Base-by-base conservation (phyloP, 2,329 filamentous ascomycete species). In the Sporothrix curviconia region DNA sequence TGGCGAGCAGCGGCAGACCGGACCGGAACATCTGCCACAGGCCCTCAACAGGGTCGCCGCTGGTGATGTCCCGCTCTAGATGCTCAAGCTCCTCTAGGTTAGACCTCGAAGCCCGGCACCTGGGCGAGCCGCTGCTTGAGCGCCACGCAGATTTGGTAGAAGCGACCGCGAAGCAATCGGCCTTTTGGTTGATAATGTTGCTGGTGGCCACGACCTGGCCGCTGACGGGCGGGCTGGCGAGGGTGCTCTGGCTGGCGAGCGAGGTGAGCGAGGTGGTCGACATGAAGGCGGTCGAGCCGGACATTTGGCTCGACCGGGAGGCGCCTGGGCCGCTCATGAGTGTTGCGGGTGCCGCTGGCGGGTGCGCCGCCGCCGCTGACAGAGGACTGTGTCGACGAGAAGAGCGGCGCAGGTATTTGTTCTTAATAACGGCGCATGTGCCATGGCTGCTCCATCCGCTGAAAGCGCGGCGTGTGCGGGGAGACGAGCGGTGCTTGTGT, bases 161-260 rank as follows among this genome's bases (percentile, higher is more conserved):
- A n/a, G 83, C 11, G 92, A 96, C 59, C 87, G 82, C 57, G 89
- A 90, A 63, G 94, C 92, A n/a, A 70, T 96, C 92, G 70, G 92
- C 94, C 70, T 90, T 89, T 72, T 92, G 89, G 74, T 99, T 99
- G 78, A 99, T 96, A 71, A 99, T 95, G 72, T 96, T 96, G 71
- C 89, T 82, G 59, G 88, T 90, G 60, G 91, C 88, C 66, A 90
- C 76, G 61, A 92, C 82, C 60, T 82, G 82, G 46, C 84, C 84
- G 59, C 78, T 82, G 47, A 78, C 74, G 9, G 66, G 62, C 54
- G 72, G 60, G n/a, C 65, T 64, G 34, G 72, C 68, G 28, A 74
- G 64, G 32, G 78, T 78, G 28, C 73, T 66, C 12, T 72, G 67
- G 64, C 71, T 78, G 44, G 72, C 68, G 49, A 82, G 69, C 2